Conservation (phyloP, 2,329 filamentous ascomycete species). For the Meredithiella fracta region DNA sequence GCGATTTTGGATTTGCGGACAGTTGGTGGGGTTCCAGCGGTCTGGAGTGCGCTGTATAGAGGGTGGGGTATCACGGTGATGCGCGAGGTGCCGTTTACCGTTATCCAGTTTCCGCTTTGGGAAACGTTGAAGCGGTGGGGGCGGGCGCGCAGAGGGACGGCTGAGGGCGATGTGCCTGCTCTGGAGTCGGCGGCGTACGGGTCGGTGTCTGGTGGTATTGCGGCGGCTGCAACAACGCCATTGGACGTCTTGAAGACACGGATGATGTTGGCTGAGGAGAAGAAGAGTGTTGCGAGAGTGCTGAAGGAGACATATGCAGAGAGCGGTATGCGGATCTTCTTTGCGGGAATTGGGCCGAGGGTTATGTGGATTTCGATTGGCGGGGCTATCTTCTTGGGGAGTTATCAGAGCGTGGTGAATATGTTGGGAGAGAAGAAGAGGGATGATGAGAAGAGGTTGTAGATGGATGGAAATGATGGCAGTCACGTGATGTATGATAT, state of each 20-base stretch:
- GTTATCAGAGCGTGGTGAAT: conserved; percentile 81
- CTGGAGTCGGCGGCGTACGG: conserved; percentile 74
- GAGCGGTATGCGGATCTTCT: conserved; percentile 52
- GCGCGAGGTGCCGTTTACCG: conserved; percentile 90
- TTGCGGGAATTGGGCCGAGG: conserved; percentile 61
- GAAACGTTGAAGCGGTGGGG: conserved; percentile 72
- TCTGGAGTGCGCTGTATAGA: conserved; percentile 75
- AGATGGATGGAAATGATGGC: not conserved
- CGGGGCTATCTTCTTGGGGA: conserved; percentile 85
- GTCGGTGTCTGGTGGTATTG: conserved; percentile 65
- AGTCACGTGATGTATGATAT: not conserved
- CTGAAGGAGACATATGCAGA: conserved; percentile 47
- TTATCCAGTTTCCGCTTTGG: conserved; percentile 96
- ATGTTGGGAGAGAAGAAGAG: conserved; percentile 14
- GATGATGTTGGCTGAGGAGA: conserved; percentile 73
- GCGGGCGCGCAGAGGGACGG: conserved; percentile 23
- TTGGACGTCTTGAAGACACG: conserved; percentile 93
- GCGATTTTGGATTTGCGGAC: conserved; percentile 41
- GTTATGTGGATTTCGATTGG: conserved; percentile 92
- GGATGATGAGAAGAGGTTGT: not conserved
- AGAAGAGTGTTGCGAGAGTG: conserved; percentile 40
- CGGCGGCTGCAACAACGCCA: conserved; percentile 78
- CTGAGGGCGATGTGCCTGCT: conserved; percentile 39
- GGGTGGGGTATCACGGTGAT: conserved; percentile 88
- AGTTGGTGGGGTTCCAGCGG: conserved; percentile 32